Percentiles rank a stretch among this genome's conserved stretches.
These are phyloP conservation scores for Fomitopsis pulvina DNA, from an alignment of 768 basidiomycete genomes.

Conservation along the genomic window DNA sequence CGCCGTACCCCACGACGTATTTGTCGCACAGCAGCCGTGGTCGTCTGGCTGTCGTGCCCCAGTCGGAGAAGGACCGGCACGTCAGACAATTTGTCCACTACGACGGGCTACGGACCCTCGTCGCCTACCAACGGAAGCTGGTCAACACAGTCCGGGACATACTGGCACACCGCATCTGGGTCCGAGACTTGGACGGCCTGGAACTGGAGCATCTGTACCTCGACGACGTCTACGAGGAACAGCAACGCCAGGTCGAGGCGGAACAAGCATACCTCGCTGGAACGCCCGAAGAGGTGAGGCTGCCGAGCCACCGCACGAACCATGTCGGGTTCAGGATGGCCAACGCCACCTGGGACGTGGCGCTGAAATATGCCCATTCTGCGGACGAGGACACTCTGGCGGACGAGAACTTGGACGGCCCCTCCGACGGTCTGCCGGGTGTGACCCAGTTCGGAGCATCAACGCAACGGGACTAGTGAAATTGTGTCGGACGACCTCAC, in stretches of 20 bases:
- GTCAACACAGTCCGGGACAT: not conserved
- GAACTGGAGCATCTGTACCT: conserved; percentile 6
- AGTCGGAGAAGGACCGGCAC: not conserved
- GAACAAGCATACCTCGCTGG: not conserved
- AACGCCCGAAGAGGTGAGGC: not conserved
- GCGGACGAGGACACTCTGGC: not conserved
- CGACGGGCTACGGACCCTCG: not conserved
- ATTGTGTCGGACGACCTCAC: not conserved
- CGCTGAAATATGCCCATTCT: not conserved
- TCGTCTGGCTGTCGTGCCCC: conserved; percentile 21
- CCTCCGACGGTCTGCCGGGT: not conserved
- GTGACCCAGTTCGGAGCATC: too few species aligned
- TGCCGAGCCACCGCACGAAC: not conserved
- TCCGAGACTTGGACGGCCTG: conserved; percentile 1
- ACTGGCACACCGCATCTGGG: not conserved
- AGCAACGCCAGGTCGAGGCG: not conserved
- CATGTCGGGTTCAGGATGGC: conserved; percentile 9
- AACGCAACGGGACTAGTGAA: not conserved
- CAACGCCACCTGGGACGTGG: conserved; percentile 3
- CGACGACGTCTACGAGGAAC: conserved; percentile 5
- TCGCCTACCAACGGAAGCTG: not conserved
- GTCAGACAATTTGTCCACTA: not conserved
- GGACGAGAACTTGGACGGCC: not conserved
- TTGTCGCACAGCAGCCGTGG: conserved; percentile 23
- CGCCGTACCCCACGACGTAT: conserved; percentile 32